Conservation (phyloP, 148 eudicot species). For the Vaccinium vitisidaea region DNA sequence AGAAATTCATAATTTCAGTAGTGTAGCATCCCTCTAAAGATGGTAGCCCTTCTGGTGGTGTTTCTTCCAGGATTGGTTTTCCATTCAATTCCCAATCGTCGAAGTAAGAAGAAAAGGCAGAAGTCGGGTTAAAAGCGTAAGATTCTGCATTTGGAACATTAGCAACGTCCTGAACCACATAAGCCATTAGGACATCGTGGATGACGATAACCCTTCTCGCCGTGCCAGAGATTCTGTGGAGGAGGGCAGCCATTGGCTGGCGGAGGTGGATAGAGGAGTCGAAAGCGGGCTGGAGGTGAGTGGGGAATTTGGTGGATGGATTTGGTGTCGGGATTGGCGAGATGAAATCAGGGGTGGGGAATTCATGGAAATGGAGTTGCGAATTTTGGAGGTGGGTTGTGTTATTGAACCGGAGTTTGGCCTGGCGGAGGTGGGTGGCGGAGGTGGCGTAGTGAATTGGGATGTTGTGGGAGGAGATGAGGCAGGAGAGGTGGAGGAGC, state of each 20-base stretch:
- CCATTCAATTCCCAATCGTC: not conserved
- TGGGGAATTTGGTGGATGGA: not conserved
- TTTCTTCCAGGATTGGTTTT: constrained; percentile 16
- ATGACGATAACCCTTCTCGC: constrained; percentile 4
- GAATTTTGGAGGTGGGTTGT: constrained; percentile 1
- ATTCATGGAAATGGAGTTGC: constrained; percentile 12
- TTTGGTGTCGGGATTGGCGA: not conserved
- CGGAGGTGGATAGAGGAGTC: not conserved
- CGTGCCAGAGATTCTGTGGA: not conserved
- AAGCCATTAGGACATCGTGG: constrained; percentile 12
- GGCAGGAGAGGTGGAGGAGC: no score
- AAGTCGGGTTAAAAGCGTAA: no score
- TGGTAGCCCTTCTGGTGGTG: not conserved
- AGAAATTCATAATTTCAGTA: constrained; percentile 3
- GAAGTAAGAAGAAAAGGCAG: no score
- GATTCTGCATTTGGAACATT: not conserved
- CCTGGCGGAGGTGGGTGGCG: constrained; percentile 33
- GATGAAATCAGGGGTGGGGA: not conserved
- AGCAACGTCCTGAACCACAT: constrained; percentile 21
- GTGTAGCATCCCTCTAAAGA: constrained; percentile 25
- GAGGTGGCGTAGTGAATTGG: constrained; percentile 25
- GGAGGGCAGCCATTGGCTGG: not conserved
- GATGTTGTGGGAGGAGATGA: constrained; percentile 21
- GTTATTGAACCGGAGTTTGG: constrained; percentile 22
- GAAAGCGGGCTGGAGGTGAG: constrained; percentile 10